A percentile compares a stretch with the other conserved stretches of the same genome.
Conservation (phyloP, 768 basidiomycete species). For the Russula abietina region DNA sequence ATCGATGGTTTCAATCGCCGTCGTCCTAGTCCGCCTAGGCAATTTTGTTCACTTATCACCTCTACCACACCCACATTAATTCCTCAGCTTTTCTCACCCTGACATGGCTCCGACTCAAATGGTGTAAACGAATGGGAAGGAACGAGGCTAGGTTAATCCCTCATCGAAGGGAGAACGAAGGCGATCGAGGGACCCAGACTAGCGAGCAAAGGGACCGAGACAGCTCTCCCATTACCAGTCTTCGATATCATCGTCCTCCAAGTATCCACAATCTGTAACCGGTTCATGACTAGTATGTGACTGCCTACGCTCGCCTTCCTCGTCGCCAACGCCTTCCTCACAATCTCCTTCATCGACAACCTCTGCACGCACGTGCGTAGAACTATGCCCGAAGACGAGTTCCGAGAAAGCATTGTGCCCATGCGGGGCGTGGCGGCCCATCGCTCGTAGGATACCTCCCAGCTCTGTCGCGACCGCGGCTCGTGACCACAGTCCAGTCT, state of each 20-base stretch:
- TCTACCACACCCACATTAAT: too few relatives aligned
- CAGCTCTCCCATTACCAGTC: slow-evolving; percentile 2
- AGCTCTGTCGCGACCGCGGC: slow-evolving; percentile 13
- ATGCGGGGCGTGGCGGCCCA: slow-evolving; percentile 9
- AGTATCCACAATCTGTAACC: slow-evolving; percentile 9
- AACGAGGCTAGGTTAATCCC: too few relatives aligned
- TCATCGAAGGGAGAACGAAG: too few relatives aligned
- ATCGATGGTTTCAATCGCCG: not conserved
- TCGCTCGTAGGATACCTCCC: slow-evolving; percentile 12
- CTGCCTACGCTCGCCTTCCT: not conserved
- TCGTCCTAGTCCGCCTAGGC: slow-evolving; percentile 7
- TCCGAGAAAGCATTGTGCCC: slow-evolving; percentile 20
- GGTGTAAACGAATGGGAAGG: too few relatives aligned
- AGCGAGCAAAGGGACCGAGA: too few relatives aligned
- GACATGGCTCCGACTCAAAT: too few relatives aligned
- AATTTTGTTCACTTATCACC: slow-evolving; percentile 6
- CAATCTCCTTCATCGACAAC: slow-evolving; percentile 14
- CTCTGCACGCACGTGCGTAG: slow-evolving; percentile 1
- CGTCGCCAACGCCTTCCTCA: slow-evolving; percentile 2
- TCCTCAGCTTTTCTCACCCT: too few relatives aligned
- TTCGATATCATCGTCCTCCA: slow-evolving; percentile 25
- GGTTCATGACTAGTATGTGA: not conserved
- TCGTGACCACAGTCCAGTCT: slow-evolving; percentile 19
- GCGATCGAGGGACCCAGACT: too few relatives aligned
- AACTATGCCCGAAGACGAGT: slow-evolving; percentile 15